Conservation (phyloP, 2,329 filamentous ascomycete species). For the Aspergillus carbonarius region DNA sequence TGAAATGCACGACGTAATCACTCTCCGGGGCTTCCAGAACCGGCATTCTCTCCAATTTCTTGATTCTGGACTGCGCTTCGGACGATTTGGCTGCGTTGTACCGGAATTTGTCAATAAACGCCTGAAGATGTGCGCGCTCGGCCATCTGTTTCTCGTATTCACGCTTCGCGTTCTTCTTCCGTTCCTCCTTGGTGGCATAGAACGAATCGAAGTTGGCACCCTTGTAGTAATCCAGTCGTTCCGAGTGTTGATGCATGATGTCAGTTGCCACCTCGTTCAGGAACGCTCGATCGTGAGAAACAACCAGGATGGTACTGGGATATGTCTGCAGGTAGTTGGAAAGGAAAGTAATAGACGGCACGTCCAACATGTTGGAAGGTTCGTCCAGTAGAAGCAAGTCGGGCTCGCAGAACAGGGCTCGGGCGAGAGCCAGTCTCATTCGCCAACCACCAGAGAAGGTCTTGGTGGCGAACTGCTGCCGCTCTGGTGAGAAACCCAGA, state of each 20-base stretch:
- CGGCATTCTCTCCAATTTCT: conserved; percentile 98
- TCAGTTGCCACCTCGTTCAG: conserved; percentile 98
- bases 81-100: conserved; percentile 99
- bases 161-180: conserved; percentile 91
- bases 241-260: conserved; percentile 97
- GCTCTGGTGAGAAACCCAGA: conserved; percentile 91
- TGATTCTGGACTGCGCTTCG: conserved; percentile 97
- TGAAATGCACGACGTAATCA: conserved; percentile 95
- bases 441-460: conserved; percentile 99
- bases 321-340: conserved; percentile 93
- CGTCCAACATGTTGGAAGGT: conserved; percentile 87
- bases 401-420: conserved; percentile 96
- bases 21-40: conserved; percentile 84
- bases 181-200: conserved; percentile 95
- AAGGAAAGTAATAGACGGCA: conserved; percentile 98
- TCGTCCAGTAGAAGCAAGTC: conserved; percentile 87
- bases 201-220: conserved; percentile 74
- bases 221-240: conserved; percentile 97
- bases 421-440: conserved; percentile 91
- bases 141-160: conserved; percentile 99
- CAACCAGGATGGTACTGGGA: conserved; percentile 90
- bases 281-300: conserved; percentile 98
- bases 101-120: conserved; percentile 99
- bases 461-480: conserved; percentile 89
- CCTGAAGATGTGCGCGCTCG: conserved; percentile 86